Evolutionary conservation across 345 rosid species (phyloP).

Genomic region (Eucalyptus polybractea): DNA sequence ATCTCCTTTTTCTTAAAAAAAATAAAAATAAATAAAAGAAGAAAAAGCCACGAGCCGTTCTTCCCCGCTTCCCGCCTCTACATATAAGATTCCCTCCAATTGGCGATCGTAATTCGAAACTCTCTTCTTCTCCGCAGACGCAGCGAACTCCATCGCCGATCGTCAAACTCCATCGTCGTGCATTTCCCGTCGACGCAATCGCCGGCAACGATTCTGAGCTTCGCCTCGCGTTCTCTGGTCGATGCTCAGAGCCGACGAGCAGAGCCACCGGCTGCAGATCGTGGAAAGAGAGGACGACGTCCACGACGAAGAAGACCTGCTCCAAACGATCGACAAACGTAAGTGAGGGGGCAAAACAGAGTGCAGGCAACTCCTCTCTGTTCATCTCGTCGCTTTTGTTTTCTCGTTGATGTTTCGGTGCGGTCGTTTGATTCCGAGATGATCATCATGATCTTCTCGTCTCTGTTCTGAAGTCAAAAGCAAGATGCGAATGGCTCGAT

Average conservation of each 20-base stretch:
- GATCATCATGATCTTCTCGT: too few relatives aligned
- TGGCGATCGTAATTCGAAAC: background rate
- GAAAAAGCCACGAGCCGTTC: background rate
- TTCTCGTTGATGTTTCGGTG: too few relatives aligned
- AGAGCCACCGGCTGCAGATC: background rate
- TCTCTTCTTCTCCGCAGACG: background rate
- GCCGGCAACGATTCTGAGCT: background rate
- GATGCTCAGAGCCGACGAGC: background rate
- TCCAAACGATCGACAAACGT: conserved; percentile 5
- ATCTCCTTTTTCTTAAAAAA: too few relatives aligned
- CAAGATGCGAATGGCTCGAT: too few relatives aligned
- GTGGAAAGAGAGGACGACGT: conserved; percentile 4
- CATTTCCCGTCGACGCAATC: background rate
- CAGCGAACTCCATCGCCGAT: background rate
- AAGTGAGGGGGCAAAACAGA: background rate
- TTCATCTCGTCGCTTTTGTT: background rate
- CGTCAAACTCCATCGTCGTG: background rate
- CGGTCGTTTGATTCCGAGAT: too few relatives aligned
- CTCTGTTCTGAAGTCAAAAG: too few relatives aligned
- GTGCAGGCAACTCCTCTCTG: background rate
- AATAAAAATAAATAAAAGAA: too few relatives aligned
- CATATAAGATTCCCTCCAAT: background rate
- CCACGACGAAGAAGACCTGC: background rate
- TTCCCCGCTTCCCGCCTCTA: background rate
- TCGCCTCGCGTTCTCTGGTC: background rate